A percentile compares a stretch with the other conserved stretches of the same genome.
Conservation (phyloP, 306 rosid genomes). For the Dalbergia cultrata region DNA sequence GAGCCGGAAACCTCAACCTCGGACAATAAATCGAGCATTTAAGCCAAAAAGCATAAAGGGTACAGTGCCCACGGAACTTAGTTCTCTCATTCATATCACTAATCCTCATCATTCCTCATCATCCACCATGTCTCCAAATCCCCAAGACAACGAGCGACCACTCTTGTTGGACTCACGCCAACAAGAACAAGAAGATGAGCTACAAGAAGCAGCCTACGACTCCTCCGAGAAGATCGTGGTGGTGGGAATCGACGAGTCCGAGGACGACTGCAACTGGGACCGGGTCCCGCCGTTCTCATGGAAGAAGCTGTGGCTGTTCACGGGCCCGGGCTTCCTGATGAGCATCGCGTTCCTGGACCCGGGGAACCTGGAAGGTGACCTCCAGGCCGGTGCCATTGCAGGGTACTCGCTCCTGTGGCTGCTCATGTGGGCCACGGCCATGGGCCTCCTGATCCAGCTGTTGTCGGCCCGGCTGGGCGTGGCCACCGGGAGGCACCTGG, state of each 20-base stretch:
- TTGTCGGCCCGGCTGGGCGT: conserved; percentile 92
- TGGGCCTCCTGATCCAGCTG: conserved; percentile 93
- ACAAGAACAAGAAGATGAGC: conserved; percentile 33
- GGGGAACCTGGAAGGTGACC: conserved; percentile 93
- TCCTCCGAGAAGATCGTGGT: conserved; percentile 72
- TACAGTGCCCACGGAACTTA: too few relatives aligned
- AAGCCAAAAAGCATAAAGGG: too few relatives aligned
- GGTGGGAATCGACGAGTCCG: conserved; percentile 61
- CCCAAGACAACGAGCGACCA: conserved; percentile 51
- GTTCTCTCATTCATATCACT: too few relatives aligned
- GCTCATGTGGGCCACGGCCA: conserved; percentile 89
- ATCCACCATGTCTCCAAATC: conserved; percentile 38
- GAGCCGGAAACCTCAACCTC: too few relatives aligned
- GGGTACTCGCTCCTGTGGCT: conserved; percentile 96
- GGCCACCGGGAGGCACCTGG: conserved; percentile 91
- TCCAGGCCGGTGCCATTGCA: conserved; percentile 93
- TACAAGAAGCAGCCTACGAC: conserved; percentile 70
- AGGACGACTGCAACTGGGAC: conserved; percentile 1
- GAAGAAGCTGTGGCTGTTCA: conserved; percentile 95
- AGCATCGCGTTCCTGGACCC: conserved; percentile 96
- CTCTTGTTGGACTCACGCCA: conserved; percentile 40
- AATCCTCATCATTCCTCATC: neutral
- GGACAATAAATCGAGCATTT: too few relatives aligned
- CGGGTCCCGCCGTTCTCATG: conserved; percentile 83
- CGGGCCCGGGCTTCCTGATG: conserved; percentile 96